Evolutionary conservation across 495 filamentous ascomycete genomes (phyloP).

Genomic region (Lindgomyces ingoldianus): DNA sequence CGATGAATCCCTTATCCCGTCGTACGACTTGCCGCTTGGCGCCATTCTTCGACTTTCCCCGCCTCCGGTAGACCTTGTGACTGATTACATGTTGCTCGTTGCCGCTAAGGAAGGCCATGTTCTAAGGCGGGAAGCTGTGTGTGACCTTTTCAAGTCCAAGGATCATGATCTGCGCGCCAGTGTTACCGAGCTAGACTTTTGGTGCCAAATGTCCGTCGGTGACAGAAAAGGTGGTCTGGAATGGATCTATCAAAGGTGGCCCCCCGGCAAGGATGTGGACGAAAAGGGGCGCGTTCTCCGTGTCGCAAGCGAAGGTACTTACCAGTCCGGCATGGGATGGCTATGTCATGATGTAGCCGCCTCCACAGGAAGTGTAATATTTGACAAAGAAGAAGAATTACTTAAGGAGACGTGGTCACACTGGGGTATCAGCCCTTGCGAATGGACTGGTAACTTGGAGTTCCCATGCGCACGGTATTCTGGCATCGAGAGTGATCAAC

Average conservation of each 20-base stretch:
- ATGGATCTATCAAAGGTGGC: slow-evolving; percentile 82
- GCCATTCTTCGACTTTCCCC: slow-evolving; percentile 80
- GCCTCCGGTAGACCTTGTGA: slow-evolving; percentile 66
- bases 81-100: slow-evolving; percentile 79
- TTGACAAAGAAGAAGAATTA: slow-evolving; percentile 54
- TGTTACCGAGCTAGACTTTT: slow-evolving; percentile 88
- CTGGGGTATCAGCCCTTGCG: slow-evolving; percentile 56
- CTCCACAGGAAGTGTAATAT: slow-evolving; percentile 10
- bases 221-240: slow-evolving; percentile 82
- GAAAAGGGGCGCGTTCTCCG: slow-evolving; percentile 64
- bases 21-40: slow-evolving; percentile 69
- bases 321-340: slow-evolving; percentile 75
- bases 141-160: slow-evolving; percentile 67
- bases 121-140: slow-evolving; percentile 65
- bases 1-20: slow-evolving; percentile 74
- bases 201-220: slow-evolving; percentile 96
- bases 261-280: slow-evolving; percentile 67
- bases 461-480: not conserved
- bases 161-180: slow-evolving; percentile 73
- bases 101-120: slow-evolving; percentile 91
- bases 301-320: slow-evolving; percentile 83
- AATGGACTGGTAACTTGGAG: slow-evolving; percentile 19
- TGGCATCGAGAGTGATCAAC: not conserved
- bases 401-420: slow-evolving; percentile 56
- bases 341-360: slow-evolving; percentile 54